Conservation (phyloP, 2,329 filamentous ascomycete genomes). For the Neospermospora avenae region DNA sequence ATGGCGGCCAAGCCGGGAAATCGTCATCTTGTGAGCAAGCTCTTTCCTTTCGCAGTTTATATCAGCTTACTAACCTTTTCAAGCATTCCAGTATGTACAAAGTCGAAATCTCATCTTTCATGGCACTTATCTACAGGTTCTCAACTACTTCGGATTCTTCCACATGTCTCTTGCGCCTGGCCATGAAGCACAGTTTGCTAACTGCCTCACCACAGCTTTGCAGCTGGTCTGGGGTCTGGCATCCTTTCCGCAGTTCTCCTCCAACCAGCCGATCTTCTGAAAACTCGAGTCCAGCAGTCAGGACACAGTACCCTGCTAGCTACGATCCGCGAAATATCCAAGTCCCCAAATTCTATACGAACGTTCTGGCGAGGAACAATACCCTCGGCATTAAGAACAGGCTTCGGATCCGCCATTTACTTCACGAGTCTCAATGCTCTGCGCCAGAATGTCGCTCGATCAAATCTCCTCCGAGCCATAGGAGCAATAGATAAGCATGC, state of each 20-base stretch:
- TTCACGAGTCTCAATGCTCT: slow-evolving; percentile 85
- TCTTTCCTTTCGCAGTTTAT: not conserved
- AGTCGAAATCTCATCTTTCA: not conserved
- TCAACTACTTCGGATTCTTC: not conserved
- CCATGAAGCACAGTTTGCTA: not conserved
- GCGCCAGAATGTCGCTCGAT: slow-evolving; percentile 61
- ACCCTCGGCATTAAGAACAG: slow-evolving; percentile 89
- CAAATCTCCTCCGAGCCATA: slow-evolving; percentile 38
- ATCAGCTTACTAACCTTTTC: slow-evolving; percentile 4
- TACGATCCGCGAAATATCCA: slow-evolving; percentile 68
- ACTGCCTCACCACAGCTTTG: slow-evolving; percentile 47
- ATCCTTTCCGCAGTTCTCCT: slow-evolving; percentile 84
- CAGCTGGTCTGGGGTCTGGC: slow-evolving; percentile 83
- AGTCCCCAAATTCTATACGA: slow-evolving; percentile 58
- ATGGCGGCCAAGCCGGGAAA: slow-evolving; percentile 46
- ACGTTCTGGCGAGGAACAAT: slow-evolving; percentile 90
- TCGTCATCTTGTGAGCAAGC: slow-evolving; percentile 46
- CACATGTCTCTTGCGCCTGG: not conserved
- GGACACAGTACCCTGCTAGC: slow-evolving; percentile 64
- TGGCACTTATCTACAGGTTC: not conserved
- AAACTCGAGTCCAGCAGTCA: slow-evolving; percentile 92
- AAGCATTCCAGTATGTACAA: slow-evolving; percentile 61
- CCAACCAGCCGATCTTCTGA: slow-evolving; percentile 93
- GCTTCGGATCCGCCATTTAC: slow-evolving; percentile 89
- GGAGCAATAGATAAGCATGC: slow-evolving; percentile 27